Conservation (phyloP, 306 rosid genomes). For the Glycine tomentella region DNA sequence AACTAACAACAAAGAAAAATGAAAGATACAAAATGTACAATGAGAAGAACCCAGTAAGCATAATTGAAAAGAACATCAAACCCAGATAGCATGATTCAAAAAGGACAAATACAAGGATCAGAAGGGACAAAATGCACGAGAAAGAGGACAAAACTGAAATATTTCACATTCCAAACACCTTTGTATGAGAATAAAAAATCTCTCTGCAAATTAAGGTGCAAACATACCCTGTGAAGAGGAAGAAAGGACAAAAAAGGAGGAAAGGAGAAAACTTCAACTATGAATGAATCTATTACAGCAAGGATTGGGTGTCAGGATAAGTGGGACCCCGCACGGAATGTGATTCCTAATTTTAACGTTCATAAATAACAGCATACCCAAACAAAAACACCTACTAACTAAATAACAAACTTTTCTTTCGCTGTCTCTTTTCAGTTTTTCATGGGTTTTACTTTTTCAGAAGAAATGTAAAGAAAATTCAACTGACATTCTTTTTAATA, state of each 20-base stretch:
- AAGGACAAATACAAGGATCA: neutral
- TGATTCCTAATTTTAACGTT: constrained; percentile 47
- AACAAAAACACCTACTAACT: constrained; percentile 23
- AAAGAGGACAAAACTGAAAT: constrained; percentile 15
- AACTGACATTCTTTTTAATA: neutral
- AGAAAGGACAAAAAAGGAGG: constrained; percentile 47
- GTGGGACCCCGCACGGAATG: constrained; percentile 7
- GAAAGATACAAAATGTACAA: neutral
- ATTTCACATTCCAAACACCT: constrained; percentile 45
- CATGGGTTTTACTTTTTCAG: constrained; percentile 19
- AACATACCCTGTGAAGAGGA: constrained; percentile 37
- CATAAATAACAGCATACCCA: constrained; percentile 20
- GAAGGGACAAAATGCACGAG: constrained; percentile 16
- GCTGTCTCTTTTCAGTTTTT: constrained; percentile 21
- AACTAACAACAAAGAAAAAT: neutral
- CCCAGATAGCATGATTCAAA: neutral
- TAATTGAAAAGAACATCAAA: neutral
- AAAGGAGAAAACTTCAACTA: constrained; percentile 43
- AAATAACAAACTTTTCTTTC: constrained; percentile 20
- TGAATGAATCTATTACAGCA: constrained; percentile 30
- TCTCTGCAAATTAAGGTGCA: constrained; percentile 44
- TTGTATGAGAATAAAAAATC: constrained; percentile 50
- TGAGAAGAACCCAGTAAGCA: constrained; percentile 35
- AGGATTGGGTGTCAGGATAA: constrained; percentile 36
- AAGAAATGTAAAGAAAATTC: neutral